phyloP scores from a whole-genome alignment of 352 stramenopile genomes.

The Elongisporangium anandrum region DNA sequence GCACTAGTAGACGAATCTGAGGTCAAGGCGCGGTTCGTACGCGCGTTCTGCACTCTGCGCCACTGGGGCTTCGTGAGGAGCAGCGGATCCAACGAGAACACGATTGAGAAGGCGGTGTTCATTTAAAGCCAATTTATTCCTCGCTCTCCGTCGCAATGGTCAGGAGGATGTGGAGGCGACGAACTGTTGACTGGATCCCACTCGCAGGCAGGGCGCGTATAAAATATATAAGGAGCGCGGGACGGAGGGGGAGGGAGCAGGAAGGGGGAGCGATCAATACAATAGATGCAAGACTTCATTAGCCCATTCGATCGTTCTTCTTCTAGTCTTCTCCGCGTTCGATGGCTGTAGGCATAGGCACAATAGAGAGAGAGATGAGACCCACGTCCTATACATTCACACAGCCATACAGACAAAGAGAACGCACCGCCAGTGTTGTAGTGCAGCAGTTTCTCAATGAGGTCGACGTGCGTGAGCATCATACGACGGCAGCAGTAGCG shows the following conservation, averaged over 20 bases:
- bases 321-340: slow-evolving; percentile 71
- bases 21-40: slow-evolving; percentile 63
- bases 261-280: not conserved
- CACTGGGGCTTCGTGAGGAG: slow-evolving; percentile 69
- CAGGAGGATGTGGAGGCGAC: not conserved
- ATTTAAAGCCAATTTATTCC: slow-evolving; percentile 27
- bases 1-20: slow-evolving; percentile 13
- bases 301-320: not conserved
- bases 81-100: slow-evolving; percentile 39
- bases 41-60: slow-evolving; percentile 58
- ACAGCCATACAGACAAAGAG: slow-evolving; percentile 1
- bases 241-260: slow-evolving; percentile 11
- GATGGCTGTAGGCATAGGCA: slow-evolving; percentile 44
- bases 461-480: slow-evolving; percentile 99
- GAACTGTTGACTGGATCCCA: not conserved
- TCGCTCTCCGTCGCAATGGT: not conserved
- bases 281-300: not conserved
- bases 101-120: slow-evolving; percentile 80
- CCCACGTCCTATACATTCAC: not conserved
- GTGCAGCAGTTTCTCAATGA: slow-evolving; percentile 99
- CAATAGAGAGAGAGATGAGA: slow-evolving; percentile 3
- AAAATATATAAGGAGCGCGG: slow-evolving; percentile 27
- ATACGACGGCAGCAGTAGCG: slow-evolving; percentile 99
- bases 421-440: slow-evolving; percentile 95
- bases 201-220: not conserved